Evolutionary conservation across 805 yeast species (phyloP), one percentile per base, ranked within the genome.

Genomic region (Metschnikowia lachancei): DNA sequence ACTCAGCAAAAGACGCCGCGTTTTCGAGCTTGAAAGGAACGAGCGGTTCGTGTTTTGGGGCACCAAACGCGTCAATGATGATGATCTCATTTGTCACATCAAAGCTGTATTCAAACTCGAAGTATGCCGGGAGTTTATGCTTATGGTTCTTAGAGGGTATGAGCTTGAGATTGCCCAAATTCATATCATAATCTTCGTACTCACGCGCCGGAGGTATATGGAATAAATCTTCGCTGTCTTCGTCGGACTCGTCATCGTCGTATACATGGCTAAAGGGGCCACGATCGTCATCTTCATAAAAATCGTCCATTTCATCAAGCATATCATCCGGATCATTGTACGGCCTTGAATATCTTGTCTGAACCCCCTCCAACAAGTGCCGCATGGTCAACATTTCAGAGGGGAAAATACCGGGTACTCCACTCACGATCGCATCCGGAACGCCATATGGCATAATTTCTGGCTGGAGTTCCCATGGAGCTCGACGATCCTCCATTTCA

Each of bases 121-220:
- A 42, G 14, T 7, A 29, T 12, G 29, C 36, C 30, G 17, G n/a
- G 13, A 42, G 29, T 19, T 42, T 42, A 20, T 28, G 34, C 32
- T 36, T 24, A 16, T 35, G 28, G 19, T 22, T 36, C 13, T 42
- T 36, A n/a, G 20, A 9, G 17, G 45, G 30, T 1, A 34, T 29
- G 19, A 42, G 45, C 36, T 42, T 42, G 40, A 42, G 45, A 26
- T 26, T 29, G 16, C 45, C 45, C 16, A 42, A 24, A 10, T 42
- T 24, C 36, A 40, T 32, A 2, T 40, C 22, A 17, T 20, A 22
- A n/a, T 36, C 45, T n/a, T 29, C 17, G 29, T 26, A 33, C 11
- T 34, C 28, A 9, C 16, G 39, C 5, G 13, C 12, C 24, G 24
- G 24, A 5, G 24, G 24, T 34, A 18, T 8, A 13, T 13, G 4